A percentile compares a stretch with the other conserved stretches of the same genome.
Evolutionary conservation across 768 basidiomycete species (phyloP).

Genomic region (Glaciozyma martinii): DNA sequence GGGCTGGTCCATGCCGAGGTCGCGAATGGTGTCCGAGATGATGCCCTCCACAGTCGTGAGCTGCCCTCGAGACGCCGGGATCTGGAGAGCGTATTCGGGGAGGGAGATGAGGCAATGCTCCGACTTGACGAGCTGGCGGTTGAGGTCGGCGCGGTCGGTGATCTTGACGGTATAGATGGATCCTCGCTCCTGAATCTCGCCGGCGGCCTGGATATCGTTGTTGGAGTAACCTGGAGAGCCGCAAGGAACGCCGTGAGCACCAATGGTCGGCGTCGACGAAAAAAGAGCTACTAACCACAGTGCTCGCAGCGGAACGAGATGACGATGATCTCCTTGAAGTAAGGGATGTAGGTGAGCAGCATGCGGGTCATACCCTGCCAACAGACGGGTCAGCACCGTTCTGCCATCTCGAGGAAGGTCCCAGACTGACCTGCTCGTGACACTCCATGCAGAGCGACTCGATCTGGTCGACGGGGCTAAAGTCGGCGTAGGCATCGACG

Average conservation of each 20-base stretch:
- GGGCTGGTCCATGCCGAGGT: slow-evolving; percentile 73
- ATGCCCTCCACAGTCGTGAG: slow-evolving; percentile 96
- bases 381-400: slow-evolving; percentile 8
- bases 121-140: slow-evolving; percentile 90
- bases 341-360: slow-evolving; percentile 87
- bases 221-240: slow-evolving; percentile 45
- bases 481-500: no score
- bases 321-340: slow-evolving; percentile 86
- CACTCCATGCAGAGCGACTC: slow-evolving; percentile 93
- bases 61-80: slow-evolving; percentile 77
- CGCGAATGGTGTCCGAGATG: slow-evolving; percentile 67
- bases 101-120: slow-evolving; percentile 68
- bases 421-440: slow-evolving; percentile 62
- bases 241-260: neutral
- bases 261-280: neutral
- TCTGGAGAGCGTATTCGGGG: slow-evolving; percentile 81
- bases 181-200: slow-evolving; percentile 77
- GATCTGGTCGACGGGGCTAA: slow-evolving; percentile 41
- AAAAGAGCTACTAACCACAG: slow-evolving; percentile 52
- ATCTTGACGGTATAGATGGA: slow-evolving; percentile 70
- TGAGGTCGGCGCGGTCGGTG: slow-evolving; percentile 62
- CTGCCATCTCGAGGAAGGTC: slow-evolving; percentile 4
- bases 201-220: slow-evolving; percentile 90
- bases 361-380: slow-evolving; percentile 74
- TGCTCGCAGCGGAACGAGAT: slow-evolving; percentile 95